phyloP scores from a whole-genome alignment of 768 basidiomycete species.

The Mrakia gelida region DNA sequence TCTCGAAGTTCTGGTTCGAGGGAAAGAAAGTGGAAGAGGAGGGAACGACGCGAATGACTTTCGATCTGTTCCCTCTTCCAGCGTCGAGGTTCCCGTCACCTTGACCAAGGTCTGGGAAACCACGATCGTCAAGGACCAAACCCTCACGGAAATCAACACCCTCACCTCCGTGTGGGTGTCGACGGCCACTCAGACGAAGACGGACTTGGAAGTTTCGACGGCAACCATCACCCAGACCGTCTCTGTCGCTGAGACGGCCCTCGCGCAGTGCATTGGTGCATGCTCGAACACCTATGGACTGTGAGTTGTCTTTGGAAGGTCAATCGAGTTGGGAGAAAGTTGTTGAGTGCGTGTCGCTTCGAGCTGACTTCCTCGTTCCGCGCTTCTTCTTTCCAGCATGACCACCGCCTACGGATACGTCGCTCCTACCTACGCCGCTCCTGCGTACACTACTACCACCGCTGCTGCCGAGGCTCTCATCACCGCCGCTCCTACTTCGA shows the following conservation, averaged over 20 bases:
- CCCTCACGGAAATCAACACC: neutral
- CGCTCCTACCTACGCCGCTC: neutral
- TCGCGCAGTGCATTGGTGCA: neutral
- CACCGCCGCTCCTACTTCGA: neutral
- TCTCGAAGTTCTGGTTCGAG: neutral
- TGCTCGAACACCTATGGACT: neutral
- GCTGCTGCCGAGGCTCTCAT: neutral
- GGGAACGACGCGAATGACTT: neutral
- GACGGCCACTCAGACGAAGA: neutral
- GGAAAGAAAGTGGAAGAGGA: neutral
- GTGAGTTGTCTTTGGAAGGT: neutral
- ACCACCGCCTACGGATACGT: conserved; percentile 1
- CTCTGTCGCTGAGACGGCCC: neutral
- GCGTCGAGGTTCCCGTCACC: neutral
- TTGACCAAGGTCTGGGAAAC: conserved; percentile 8
- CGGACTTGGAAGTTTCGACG: neutral
- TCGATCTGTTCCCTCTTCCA: neutral
- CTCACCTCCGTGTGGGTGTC: neutral
- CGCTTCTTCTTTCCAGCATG: neutral
- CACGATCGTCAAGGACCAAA: neutral
- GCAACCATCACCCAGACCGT: neutral
- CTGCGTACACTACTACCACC: neutral
- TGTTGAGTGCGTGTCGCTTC: neutral
- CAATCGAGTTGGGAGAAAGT: neutral
- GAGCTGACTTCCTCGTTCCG: neutral